Conservation (phyloP, 2,329 filamentous ascomycete species). For the Tolypocladium cylindrosporum region DNA sequence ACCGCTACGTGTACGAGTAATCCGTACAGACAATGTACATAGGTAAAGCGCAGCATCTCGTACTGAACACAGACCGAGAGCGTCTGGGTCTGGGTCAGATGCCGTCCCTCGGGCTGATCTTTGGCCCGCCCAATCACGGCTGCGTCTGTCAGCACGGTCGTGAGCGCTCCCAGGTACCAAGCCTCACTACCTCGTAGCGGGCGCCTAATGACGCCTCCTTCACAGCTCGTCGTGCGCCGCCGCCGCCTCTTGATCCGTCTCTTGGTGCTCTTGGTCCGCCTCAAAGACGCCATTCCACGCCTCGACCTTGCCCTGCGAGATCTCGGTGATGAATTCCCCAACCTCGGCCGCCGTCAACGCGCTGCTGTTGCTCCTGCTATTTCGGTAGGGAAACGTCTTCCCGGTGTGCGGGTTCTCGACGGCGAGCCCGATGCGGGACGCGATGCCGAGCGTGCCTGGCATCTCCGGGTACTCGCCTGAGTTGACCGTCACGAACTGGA, state of each 20-base stretch:
- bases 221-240: not conserved
- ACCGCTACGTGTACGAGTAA: too few relatives aligned
- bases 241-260: not conserved
- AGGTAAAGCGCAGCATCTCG: not conserved
- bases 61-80: not conserved
- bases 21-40: too few relatives aligned
- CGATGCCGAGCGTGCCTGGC: slow-evolving; percentile 24
- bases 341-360: slow-evolving; percentile 19
- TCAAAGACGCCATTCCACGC: slow-evolving; percentile 20
- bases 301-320: slow-evolving; percentile 30
- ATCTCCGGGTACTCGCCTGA: slow-evolving; percentile 34
- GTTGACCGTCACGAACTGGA: slow-evolving; percentile 38
- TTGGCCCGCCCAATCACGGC: not conserved
- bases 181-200: too few relatives aligned
- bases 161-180: not conserved
- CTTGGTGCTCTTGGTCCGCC: not conserved
- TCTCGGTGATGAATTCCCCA: slow-evolving; percentile 32
- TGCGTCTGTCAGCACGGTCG: not conserved
- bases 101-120: not conserved
- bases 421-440: slow-evolving; percentile 19
- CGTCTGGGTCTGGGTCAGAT: too few relatives aligned
- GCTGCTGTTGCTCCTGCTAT: slow-evolving; percentile 12
- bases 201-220: not conserved
- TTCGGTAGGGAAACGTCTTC: slow-evolving; percentile 27
- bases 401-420: slow-evolving; percentile 35